Conservation (phyloP, 2,329 filamentous ascomycete species). For the Alternaria sp. region DNA sequence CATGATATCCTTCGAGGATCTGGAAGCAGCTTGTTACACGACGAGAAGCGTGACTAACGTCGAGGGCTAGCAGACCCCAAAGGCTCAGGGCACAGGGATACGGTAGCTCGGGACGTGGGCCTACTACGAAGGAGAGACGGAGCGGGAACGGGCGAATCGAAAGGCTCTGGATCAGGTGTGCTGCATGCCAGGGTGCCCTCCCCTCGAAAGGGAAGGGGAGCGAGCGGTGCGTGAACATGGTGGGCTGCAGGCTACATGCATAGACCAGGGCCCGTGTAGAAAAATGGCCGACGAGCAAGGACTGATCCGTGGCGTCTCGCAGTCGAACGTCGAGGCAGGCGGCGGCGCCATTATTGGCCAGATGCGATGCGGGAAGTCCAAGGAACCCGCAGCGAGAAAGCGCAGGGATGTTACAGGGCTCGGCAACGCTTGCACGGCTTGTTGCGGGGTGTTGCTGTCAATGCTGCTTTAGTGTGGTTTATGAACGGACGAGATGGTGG, state of each 20-base stretch:
- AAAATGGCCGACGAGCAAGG: slow-evolving; percentile 51
- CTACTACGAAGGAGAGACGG: slow-evolving; percentile 43
- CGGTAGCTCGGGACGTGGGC: slow-evolving; percentile 51
- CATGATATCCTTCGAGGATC: slow-evolving; percentile 48
- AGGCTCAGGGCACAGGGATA: slow-evolving; percentile 45
- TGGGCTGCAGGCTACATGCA: slow-evolving; percentile 41
- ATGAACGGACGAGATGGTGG: slow-evolving; percentile 22
- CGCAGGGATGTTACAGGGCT: slow-evolving; percentile 45
- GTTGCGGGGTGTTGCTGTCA: slow-evolving; percentile 48
- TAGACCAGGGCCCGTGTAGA: slow-evolving; percentile 43
- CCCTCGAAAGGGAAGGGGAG: slow-evolving; percentile 41
- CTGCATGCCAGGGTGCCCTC: slow-evolving; percentile 42
- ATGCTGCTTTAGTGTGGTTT: slow-evolving; percentile 34
- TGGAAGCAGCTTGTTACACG: slow-evolving; percentile 49
- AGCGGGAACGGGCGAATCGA: slow-evolving; percentile 45
- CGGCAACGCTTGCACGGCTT: slow-evolving; percentile 49
- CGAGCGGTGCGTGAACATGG: slow-evolving; percentile 46
- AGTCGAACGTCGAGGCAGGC: slow-evolving; percentile 43
- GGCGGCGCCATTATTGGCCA: slow-evolving; percentile 46
- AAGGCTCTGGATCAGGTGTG: slow-evolving; percentile 45
- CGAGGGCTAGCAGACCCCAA: slow-evolving; percentile 44
- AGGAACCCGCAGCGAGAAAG: slow-evolving; percentile 42
- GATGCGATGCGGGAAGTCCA: slow-evolving; percentile 46
- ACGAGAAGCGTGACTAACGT: slow-evolving; percentile 48
- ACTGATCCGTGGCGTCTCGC: slow-evolving; percentile 47